These are phyloP conservation scores for Triticum turgidum DNA, from an alignment of 176 grass and related monocot genomes.

Conservation along the genomic window DNA sequence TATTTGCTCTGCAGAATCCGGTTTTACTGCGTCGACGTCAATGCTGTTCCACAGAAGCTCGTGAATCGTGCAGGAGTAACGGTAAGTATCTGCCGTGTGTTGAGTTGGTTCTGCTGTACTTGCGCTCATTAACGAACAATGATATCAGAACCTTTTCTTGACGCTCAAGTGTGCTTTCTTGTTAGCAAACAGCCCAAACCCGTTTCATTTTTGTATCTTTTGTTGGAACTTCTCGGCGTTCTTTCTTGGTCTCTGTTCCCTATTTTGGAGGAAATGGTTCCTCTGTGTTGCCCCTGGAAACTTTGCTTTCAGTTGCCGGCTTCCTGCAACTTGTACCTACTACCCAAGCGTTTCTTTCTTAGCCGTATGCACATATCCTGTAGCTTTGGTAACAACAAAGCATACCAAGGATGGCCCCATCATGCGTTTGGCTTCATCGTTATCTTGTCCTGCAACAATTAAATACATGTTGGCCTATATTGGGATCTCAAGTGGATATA, in stretches of 20 bases:
- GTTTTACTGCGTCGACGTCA: slow-evolving; percentile 86
- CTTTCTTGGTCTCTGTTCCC: slow-evolving; percentile 21
- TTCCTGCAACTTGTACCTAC: slow-evolving; percentile 34
- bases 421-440: slow-evolving; percentile 35
- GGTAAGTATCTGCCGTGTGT: slow-evolving; percentile 45
- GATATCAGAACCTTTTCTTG: not conserved
- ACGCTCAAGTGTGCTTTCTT: slow-evolving; percentile 13
- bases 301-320: slow-evolving; percentile 30
- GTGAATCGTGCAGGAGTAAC: slow-evolving; percentile 81
- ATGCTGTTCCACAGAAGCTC: slow-evolving; percentile 82
- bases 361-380: slow-evolving; percentile 43
- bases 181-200: not conserved
- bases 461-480: not conserved
- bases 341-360: slow-evolving; percentile 8
- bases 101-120: not conserved
- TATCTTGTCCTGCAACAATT: slow-evolving; percentile 34
- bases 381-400: slow-evolving; percentile 38
- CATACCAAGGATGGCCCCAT: slow-evolving; percentile 28
- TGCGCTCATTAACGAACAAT: not conserved
- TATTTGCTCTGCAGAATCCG: slow-evolving; percentile 59
- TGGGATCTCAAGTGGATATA: slow-evolving; percentile 24
- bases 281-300: slow-evolving; percentile 24
- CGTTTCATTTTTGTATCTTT: not conserved
- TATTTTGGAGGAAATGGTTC: slow-evolving; percentile 17
- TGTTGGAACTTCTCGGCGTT: not conserved